phyloP scores from a whole-genome alignment of 2,329 filamentous ascomycete species.

The Drechslerella dactyloides region DNA sequence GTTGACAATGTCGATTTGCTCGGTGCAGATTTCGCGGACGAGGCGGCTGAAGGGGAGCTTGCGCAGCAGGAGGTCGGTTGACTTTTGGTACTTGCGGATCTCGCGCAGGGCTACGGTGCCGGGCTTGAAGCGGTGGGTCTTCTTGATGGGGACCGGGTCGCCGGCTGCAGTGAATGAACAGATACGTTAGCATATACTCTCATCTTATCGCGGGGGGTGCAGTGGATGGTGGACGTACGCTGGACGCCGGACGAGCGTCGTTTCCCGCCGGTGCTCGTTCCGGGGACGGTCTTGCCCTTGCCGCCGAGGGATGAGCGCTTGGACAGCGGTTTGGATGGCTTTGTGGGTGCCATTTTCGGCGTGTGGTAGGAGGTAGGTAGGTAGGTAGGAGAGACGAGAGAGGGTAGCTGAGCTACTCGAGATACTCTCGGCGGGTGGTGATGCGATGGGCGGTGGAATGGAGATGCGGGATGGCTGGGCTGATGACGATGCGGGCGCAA shows the following conservation, averaged over 20 bases:
- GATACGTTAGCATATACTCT: conserved; percentile 16
- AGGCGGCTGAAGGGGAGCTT: conserved; percentile 82
- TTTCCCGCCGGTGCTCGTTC: conserved; percentile 33
- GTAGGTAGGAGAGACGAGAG: background rate
- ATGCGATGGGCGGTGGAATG: background rate
- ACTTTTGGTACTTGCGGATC: conserved; percentile 88
- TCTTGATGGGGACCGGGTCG: conserved; percentile 69
- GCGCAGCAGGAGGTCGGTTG: conserved; percentile 81
- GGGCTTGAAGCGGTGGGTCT: conserved; percentile 70
- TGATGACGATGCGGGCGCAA: background rate
- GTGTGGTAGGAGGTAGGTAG: background rate
- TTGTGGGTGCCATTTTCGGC: conserved; percentile 36
- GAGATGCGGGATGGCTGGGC: too few relatives aligned
- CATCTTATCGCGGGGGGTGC: background rate
- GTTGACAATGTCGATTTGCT: conserved; percentile 53
- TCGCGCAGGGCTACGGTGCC: conserved; percentile 89
- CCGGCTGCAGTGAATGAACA: conserved; percentile 64
- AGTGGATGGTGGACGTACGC: conserved; percentile 23
- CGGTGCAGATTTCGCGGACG: conserved; percentile 65
- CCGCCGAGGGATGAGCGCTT: conserved; percentile 20
- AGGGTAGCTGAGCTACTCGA: background rate
- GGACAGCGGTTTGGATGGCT: conserved; percentile 7
- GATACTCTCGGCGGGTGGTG: background rate
- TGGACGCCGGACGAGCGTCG: conserved; percentile 42
- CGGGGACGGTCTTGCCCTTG: conserved; percentile 19